phyloP scores from a whole-genome alignment of 257 asterid species.

The Nicotiana undulata region DNA sequence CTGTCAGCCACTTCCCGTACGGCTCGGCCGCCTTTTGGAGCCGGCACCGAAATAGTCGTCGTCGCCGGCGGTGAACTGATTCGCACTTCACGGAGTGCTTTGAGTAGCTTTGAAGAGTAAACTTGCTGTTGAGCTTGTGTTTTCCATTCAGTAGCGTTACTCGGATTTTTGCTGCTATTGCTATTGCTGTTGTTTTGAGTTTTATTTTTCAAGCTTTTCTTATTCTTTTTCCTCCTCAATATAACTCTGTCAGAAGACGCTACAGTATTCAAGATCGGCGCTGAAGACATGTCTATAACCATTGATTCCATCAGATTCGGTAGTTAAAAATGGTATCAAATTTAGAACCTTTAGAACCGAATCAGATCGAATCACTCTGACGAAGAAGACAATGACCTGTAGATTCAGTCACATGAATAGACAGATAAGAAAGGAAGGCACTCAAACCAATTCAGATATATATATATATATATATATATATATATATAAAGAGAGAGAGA shows the following conservation, averaged over 20 bases:
- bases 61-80: constrained; percentile 11
- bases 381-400: not conserved
- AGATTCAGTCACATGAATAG: constrained; percentile 6
- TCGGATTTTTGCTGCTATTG: not conserved
- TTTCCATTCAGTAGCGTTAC: constrained; percentile 34
- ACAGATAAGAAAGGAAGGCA: not conserved
- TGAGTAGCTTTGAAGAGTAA: constrained; percentile 79
- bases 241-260: constrained; percentile 4
- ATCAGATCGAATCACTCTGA: not conserved
- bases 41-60: constrained; percentile 15
- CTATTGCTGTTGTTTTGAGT: not conserved
- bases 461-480: not conserved
- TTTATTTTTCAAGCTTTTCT: not conserved
- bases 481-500: not conserved
- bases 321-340: not conserved
- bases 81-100: constrained; percentile 67
- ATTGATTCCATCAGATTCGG: constrained; percentile 4
- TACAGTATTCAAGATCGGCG: constrained; percentile 6
- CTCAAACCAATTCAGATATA: constrained; percentile 2
- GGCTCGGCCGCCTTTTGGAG: constrained; percentile 32
- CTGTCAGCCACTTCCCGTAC: constrained; percentile 82
- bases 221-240: constrained; percentile 4
- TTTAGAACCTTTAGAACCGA: not conserved
- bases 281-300: constrained; percentile 4
- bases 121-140: constrained; percentile 73